A percentile compares a stretch with the other conserved stretches of the same genome.
These are phyloP conservation scores for Balakata baccata DNA, from an alignment of 345 rosid genomes.

Conservation along the genomic window DNA sequence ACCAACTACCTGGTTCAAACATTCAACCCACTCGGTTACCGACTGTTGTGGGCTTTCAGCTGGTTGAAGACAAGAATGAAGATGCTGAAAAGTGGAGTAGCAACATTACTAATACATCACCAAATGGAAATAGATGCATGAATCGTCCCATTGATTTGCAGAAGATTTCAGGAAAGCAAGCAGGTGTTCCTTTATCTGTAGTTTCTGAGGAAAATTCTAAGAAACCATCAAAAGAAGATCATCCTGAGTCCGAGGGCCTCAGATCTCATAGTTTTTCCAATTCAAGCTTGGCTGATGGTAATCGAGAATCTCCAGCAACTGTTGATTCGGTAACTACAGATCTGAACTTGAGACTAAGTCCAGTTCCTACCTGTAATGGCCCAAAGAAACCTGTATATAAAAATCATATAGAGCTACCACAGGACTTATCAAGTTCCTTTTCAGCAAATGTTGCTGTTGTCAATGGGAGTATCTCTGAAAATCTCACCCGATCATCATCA, in stretches of 20 bases:
- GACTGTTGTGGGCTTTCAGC: slow-evolving; percentile 32
- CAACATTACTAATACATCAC: slow-evolving; percentile 13
- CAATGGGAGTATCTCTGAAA: slow-evolving; percentile 28
- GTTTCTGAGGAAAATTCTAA: slow-evolving; percentile 26
- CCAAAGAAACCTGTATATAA: slow-evolving; percentile 23
- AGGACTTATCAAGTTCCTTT: slow-evolving; percentile 21
- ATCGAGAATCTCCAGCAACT: slow-evolving; percentile 45
- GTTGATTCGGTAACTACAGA: slow-evolving; percentile 53
- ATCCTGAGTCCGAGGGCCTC: slow-evolving; percentile 24
- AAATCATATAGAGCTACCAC: slow-evolving; percentile 22
- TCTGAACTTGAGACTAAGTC: slow-evolving; percentile 46
- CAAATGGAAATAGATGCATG: slow-evolving; percentile 20
- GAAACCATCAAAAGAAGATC: slow-evolving; percentile 32
- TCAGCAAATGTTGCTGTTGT: slow-evolving; percentile 26
- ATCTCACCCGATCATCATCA: slow-evolving; percentile 26
- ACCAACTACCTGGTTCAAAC: slow-evolving; percentile 20
- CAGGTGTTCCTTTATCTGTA: slow-evolving; percentile 16
- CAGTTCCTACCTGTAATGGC: slow-evolving; percentile 32
- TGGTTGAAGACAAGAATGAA: slow-evolving; percentile 31
- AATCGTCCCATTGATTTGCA: slow-evolving; percentile 28
- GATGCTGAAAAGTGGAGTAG: slow-evolving; percentile 23
- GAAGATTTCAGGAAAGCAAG: slow-evolving; percentile 21
- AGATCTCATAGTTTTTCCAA: slow-evolving; percentile 40
- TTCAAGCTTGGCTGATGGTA: slow-evolving; percentile 38
- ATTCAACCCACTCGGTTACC: slow-evolving; percentile 29